These are phyloP conservation scores for Rhizophora mangle DNA, from an alignment of 345 rosid genomes.

Conservation along the genomic window DNA sequence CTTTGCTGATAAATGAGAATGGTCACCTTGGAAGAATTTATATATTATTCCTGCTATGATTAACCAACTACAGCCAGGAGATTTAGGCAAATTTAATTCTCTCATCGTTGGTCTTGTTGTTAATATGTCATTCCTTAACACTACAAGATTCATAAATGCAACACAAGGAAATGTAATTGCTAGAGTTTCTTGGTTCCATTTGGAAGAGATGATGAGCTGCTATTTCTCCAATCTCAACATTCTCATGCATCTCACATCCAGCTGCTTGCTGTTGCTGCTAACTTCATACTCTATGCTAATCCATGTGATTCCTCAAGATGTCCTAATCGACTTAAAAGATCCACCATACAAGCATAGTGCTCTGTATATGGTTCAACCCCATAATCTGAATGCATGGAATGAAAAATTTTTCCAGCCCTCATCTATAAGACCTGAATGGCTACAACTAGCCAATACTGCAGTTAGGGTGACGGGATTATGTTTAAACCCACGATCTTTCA, in stretches of 20 bases:
- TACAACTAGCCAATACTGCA: constrained; percentile 26
- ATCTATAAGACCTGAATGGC: constrained; percentile 28
- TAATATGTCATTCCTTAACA: constrained; percentile 7
- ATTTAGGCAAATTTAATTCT: constrained; percentile 19
- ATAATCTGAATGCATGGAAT: constrained; percentile 12
- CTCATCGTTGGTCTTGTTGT: constrained; percentile 22
- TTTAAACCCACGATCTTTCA: constrained; percentile 17
- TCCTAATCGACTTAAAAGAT: constrained; percentile 20
- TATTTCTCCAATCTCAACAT: constrained; percentile 23
- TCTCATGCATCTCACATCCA: constrained; percentile 26
- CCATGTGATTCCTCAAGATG: constrained; percentile 20
- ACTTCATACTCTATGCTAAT: constrained; percentile 7
- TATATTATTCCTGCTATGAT: constrained; percentile 16
- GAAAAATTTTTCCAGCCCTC: constrained; percentile 15
- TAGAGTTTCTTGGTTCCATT: constrained; percentile 25
- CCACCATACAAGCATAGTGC: constrained; percentile 22
- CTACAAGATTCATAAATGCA: constrained; percentile 19
- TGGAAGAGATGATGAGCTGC: constrained; percentile 25
- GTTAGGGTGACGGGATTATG: constrained; percentile 25
- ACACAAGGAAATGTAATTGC: constrained; percentile 27
- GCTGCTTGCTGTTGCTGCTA: constrained; percentile 19
- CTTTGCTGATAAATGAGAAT: constrained; percentile 14
- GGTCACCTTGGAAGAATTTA: constrained; percentile 22
- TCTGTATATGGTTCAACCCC: constrained; percentile 15
- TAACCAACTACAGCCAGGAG: constrained; percentile 27